Percentiles rank a stretch among this genome's conserved stretches.
phyloP scores from a whole-genome alignment of 2,329 filamentous ascomycete genomes.

The Fusarium ramigenum region DNA sequence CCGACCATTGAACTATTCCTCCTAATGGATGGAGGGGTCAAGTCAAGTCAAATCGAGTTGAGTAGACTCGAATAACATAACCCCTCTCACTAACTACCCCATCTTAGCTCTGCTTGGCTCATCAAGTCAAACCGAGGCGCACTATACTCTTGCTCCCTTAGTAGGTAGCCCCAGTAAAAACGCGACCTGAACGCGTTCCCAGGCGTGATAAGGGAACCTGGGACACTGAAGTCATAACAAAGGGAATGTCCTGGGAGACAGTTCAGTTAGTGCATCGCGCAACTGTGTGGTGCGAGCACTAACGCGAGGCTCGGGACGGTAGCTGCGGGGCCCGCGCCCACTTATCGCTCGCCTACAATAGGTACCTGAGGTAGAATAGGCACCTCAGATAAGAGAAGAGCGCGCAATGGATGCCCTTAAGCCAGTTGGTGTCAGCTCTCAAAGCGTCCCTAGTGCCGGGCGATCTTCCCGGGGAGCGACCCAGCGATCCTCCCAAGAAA shows the following conservation, averaged over 20 bases:
- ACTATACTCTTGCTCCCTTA: constrained; percentile 5
- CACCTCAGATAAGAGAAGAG: not conserved
- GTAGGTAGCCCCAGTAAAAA: constrained; percentile 3
- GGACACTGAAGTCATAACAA: constrained; percentile 29
- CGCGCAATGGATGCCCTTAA: not conserved
- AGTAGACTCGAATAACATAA: not conserved
- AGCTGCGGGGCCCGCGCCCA: constrained; percentile 17
- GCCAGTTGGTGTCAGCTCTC: constrained; percentile 2
- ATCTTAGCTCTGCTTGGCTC: constrained; percentile 11
- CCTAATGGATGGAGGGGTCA: not conserved
- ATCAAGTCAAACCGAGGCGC: not conserved
- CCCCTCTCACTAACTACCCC: not conserved
- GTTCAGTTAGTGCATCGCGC: constrained; percentile 15
- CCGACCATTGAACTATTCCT: not conserved
- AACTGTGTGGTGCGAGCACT: constrained; percentile 1
- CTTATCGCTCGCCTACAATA: not conserved
- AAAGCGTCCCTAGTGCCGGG: constrained; percentile 13
- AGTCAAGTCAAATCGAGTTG: constrained; percentile 3
- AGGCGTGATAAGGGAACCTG: constrained; percentile 14
- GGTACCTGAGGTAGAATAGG: no score
- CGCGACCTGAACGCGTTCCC: constrained; percentile 13
- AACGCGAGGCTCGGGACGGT: constrained; percentile 22
- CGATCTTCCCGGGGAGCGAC: constrained; percentile 35
- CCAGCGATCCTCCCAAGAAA: constrained; percentile 30
- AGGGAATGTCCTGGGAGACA: constrained; percentile 6